A percentile compares a stretch with the other conserved stretches of the same genome.
Conservation (phyloP, 805 yeast species). For the Dipodascopsis tothii region DNA sequence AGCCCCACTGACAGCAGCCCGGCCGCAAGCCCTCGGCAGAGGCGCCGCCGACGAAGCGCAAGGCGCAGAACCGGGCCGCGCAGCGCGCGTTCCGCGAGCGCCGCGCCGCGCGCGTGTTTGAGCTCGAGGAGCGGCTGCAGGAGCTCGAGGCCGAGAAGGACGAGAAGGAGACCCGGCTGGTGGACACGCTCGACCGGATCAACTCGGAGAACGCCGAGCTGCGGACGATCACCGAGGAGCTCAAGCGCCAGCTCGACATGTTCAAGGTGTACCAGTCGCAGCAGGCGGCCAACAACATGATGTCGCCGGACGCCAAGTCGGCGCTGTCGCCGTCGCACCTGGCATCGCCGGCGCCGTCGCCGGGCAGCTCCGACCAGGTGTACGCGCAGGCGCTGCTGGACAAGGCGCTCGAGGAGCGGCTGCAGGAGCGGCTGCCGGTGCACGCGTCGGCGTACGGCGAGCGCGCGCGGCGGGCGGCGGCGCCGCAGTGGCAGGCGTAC, state of each 20-base stretch:
- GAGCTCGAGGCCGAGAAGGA: slow-evolving; percentile 62
- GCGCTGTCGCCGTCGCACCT: slow-evolving; percentile 32
- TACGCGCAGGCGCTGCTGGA: slow-evolving; percentile 19
- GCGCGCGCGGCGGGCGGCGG: not conserved
- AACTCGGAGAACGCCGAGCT: slow-evolving; percentile 34
- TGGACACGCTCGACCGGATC: slow-evolving; percentile 23
- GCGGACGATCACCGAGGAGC: slow-evolving; percentile 18
- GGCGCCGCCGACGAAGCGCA: slow-evolving; percentile 75
- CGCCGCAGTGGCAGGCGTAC: not conserved
- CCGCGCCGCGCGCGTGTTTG: slow-evolving; percentile 72
- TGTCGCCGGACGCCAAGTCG: not conserved
- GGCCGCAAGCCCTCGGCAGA: slow-evolving; percentile 58
- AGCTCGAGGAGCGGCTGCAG: slow-evolving; percentile 60
- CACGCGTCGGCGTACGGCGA: not conserved
- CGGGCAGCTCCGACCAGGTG: slow-evolving; percentile 28
- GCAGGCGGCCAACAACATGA: slow-evolving; percentile 12
- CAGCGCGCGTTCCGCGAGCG: slow-evolving; percentile 86
- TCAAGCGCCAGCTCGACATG: slow-evolving; percentile 19
- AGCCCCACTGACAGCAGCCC: slow-evolving; percentile 25
- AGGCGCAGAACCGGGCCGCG: slow-evolving; percentile 91
- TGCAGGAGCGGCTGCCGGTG: slow-evolving; percentile 6
- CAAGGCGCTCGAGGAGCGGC: slow-evolving; percentile 20
- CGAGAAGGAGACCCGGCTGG: slow-evolving; percentile 30
- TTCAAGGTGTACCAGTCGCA: slow-evolving; percentile 21
- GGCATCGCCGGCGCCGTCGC: slow-evolving; percentile 49